Conservation (phyloP, 768 basidiomycete species). For the Mycena rosella region DNA sequence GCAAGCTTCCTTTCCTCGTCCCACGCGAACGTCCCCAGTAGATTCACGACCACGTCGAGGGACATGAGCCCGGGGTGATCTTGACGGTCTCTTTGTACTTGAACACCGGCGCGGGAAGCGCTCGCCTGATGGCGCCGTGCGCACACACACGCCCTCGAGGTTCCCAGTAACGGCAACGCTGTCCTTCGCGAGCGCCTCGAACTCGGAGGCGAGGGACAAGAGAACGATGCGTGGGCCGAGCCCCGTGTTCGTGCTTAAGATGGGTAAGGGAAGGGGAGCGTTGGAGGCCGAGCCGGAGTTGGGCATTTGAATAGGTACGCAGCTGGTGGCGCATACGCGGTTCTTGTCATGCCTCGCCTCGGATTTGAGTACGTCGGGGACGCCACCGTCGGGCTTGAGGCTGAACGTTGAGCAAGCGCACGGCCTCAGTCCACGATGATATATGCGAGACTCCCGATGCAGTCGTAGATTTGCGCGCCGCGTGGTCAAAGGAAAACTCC, state of each 20-base stretch:
- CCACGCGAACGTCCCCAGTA: constrained; percentile 30
- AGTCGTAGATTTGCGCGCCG: too few species aligned
- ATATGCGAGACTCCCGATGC: too few species aligned
- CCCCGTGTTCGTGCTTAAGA: constrained; percentile 32
- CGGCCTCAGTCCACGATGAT: too few species aligned
- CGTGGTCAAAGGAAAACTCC: too few species aligned
- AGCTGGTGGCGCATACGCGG: too few species aligned
- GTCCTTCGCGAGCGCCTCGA: constrained; percentile 4
- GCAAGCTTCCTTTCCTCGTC: constrained; percentile 19
- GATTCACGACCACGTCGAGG: constrained; percentile 23
- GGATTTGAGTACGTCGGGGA: too few species aligned
- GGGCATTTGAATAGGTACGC: too few species aligned
- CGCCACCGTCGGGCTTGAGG: too few species aligned
- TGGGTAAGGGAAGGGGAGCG: constrained; percentile 29
- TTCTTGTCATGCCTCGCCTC: too few species aligned
- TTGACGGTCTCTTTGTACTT: constrained; percentile 30
- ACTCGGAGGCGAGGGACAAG: constrained; percentile 28
- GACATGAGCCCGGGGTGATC: constrained; percentile 30
- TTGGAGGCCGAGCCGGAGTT: constrained; percentile 28
- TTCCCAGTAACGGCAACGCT: constrained; percentile 24
- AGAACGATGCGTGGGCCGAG: constrained; percentile 23
- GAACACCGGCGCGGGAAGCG: constrained; percentile 30
- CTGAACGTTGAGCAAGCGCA: too few species aligned
- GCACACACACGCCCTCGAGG: constrained; percentile 32
- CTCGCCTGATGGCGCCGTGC: constrained; percentile 10